Evolutionary conservation across 352 stramenopile species (phyloP).

Genomic region (Elongisporangium senticosum): DNA sequence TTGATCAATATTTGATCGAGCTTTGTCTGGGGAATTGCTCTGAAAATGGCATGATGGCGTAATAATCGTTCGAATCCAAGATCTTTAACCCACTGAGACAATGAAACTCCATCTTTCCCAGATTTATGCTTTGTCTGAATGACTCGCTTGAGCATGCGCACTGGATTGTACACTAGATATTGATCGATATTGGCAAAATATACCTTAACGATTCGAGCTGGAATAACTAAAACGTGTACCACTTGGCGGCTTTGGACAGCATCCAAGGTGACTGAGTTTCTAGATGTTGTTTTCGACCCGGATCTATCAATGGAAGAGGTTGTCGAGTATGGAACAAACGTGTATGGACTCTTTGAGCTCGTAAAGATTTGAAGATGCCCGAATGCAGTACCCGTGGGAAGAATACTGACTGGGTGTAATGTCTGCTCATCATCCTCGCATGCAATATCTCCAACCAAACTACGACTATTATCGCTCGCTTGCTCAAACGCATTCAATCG

Average conservation of each 20-base stretch:
- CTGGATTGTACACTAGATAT: conserved; percentile 33
- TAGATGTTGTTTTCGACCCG: background rate
- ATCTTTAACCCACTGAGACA: conserved; percentile 4
- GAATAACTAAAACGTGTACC: conserved; percentile 24
- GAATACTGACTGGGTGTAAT: conserved; percentile 29
- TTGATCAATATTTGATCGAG: conserved; percentile 7
- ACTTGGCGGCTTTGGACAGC: background rate
- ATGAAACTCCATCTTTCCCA: background rate
- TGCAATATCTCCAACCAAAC: background rate
- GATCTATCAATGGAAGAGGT: background rate
- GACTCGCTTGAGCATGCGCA: conserved; percentile 26
- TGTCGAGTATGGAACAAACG: conserved; percentile 27
- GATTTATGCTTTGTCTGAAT: conserved; percentile 9
- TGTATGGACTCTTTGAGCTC: conserved; percentile 25
- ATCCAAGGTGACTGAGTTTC: background rate
- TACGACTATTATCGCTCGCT: background rate
- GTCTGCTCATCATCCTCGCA: background rate
- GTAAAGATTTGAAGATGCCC: conserved; percentile 38
- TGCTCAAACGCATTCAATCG: background rate
- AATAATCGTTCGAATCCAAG: conserved; percentile 18
- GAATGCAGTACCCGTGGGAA: conserved; percentile 29
- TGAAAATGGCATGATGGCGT: conserved; percentile 12
- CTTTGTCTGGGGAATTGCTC: conserved; percentile 16
- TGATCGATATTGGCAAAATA: conserved; percentile 26
- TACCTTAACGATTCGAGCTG: conserved; percentile 17